A percentile compares a stretch with the other conserved stretches of the same genome.
These are phyloP conservation scores for Cicer pinnatifidum DNA, from an alignment of 306 rosid genomes.

Conservation along the genomic window DNA sequence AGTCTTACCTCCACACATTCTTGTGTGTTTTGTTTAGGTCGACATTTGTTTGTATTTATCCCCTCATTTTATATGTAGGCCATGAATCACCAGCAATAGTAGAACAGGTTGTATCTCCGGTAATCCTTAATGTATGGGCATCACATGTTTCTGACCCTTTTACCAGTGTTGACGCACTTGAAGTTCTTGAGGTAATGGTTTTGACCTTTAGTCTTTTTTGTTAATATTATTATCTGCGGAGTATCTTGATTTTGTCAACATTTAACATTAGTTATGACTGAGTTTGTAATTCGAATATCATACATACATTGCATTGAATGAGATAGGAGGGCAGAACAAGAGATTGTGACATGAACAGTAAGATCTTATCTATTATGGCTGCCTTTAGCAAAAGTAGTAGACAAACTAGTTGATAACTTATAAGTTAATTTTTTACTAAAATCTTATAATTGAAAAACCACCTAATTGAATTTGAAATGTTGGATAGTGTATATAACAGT, in stretches of 20 bases:
- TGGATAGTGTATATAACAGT: background rate
- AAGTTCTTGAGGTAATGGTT: conserved; percentile 87
- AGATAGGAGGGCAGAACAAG: background rate
- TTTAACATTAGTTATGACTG: conserved; percentile 29
- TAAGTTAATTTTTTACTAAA: background rate
- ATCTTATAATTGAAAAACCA: background rate
- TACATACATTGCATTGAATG: background rate
- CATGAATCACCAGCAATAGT: conserved; percentile 61
- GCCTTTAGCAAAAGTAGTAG: background rate
- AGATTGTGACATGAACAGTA: background rate
- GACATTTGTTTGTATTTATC: conserved; percentile 37
- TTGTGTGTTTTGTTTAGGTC: background rate
- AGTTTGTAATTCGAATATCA: background rate
- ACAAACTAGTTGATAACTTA: background rate
- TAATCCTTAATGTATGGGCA: conserved; percentile 84
- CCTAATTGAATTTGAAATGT: conserved; percentile 1
- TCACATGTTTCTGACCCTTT: conserved; percentile 89
- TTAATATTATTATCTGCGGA: conserved; percentile 24
- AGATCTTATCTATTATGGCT: background rate
- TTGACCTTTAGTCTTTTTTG: conserved; percentile 33
- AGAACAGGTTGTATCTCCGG: conserved; percentile 81
- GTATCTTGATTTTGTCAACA: conserved; percentile 33
- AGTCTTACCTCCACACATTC: background rate
- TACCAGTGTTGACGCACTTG: conserved; percentile 88
- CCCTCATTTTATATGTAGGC: conserved; percentile 54